Conservation (phyloP, 2,329 filamentous ascomycete species). For the Hypoxylon sp. region DNA sequence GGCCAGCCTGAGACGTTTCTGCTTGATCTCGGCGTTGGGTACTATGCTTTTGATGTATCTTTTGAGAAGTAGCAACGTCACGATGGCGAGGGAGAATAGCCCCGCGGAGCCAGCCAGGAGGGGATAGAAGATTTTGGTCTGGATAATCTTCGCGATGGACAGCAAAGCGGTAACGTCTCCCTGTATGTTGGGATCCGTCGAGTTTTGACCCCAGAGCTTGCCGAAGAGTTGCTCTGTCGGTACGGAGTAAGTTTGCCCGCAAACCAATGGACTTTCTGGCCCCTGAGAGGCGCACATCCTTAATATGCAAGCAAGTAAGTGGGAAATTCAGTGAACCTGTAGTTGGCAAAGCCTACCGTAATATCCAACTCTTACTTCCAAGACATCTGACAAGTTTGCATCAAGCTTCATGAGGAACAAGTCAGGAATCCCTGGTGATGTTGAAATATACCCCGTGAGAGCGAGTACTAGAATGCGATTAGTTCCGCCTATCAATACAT, state of each 20-base stretch:
- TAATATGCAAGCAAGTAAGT: background rate
- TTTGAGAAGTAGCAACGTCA: conserved; percentile 14
- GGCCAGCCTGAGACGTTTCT: conserved; percentile 2
- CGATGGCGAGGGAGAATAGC: conserved; percentile 7
- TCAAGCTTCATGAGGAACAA: conserved; percentile 1
- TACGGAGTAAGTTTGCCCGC: background rate
- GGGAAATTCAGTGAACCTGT: background rate
- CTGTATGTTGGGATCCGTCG: background rate
- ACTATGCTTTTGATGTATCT: conserved; percentile 9
- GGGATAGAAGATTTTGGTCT: conserved; percentile 18
- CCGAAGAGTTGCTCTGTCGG: background rate
- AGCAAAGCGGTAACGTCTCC: background rate
- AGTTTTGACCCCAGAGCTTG: background rate
- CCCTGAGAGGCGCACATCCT: background rate
- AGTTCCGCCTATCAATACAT: background rate
- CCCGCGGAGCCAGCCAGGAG: conserved; percentile 6
- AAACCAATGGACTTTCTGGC: background rate
- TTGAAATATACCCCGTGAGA: conserved; percentile 1
- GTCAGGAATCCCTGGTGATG: background rate
- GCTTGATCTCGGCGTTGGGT: background rate
- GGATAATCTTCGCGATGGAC: conserved; percentile 8
- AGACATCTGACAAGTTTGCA: background rate
- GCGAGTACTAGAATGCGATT: background rate
- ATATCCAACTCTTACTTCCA: background rate
- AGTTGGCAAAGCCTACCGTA: background rate